Conservation (phyloP, 257 asterid genomes). For the Jacaranda copaia region DNA sequence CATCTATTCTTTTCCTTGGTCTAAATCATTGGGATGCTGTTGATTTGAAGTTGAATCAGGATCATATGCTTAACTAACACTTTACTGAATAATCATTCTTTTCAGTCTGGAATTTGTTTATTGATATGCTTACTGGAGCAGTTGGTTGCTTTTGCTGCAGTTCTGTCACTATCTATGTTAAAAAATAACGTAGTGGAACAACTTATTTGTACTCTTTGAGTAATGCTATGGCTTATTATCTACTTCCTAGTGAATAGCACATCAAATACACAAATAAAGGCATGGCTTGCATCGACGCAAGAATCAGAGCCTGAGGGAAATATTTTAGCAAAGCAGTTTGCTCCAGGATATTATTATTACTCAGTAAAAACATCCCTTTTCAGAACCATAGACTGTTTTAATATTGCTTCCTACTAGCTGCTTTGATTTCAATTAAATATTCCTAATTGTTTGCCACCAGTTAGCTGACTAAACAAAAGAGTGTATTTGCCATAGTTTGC, state of each 20-base stretch:
- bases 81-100: not conserved
- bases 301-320: not conserved
- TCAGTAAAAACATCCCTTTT: not conserved
- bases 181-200: not conserved
- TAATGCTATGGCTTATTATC: not conserved
- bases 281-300: not conserved
- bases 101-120: not conserved
- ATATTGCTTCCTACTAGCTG: not conserved
- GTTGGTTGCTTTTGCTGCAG: too few species aligned
- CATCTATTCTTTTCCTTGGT: conserved; percentile 13
- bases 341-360: not conserved
- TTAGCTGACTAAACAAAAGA: not conserved
- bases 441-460: not conserved
- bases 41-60: conserved; percentile 17
- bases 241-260: not conserved
- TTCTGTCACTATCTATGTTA: not conserved
- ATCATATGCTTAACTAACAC: not conserved
- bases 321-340: not conserved
- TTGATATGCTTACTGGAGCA: not conserved
- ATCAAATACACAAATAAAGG: not conserved
- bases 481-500: not conserved
- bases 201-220: not conserved
- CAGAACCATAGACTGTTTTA: not conserved
- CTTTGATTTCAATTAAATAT: not conserved
- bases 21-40: not conserved